Evolutionary conservation across 2,329 filamentous ascomycete genomes (phyloP).

Genomic region (Aureobasidium vineae): DNA sequence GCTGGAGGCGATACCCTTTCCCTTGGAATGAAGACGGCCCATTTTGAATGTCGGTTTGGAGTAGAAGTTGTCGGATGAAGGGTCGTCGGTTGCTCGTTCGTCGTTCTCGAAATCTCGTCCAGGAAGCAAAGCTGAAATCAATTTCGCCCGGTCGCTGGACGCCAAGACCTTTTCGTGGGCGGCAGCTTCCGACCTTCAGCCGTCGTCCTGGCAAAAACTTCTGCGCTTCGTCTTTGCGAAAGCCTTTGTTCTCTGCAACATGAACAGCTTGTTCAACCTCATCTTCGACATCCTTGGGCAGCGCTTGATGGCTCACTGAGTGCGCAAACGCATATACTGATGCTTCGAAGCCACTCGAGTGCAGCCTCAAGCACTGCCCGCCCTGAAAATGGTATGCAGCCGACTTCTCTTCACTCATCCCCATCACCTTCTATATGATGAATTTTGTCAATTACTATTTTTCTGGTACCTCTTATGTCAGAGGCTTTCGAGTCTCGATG

Average conservation of each 20-base stretch:
- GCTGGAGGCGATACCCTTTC: conserved; percentile 97
- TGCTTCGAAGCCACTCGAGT: neutral
- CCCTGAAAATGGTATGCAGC: conserved; percentile 14
- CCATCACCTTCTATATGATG: conserved; percentile 60
- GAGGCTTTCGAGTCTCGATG: conserved; percentile 63
- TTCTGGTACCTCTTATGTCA: conserved; percentile 99
- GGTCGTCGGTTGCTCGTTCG: conserved; percentile 28
- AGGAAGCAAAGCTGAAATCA: neutral
- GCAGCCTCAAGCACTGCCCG: neutral
- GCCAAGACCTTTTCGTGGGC: conserved; percentile 17
- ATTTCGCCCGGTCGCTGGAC: neutral
- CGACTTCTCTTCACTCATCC: conserved; percentile 30
- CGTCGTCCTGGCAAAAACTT: conserved; percentile 13
- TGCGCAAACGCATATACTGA: neutral
- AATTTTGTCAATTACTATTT: conserved; percentile 55
- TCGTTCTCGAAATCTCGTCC: conserved; percentile 13
- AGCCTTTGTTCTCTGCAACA: conserved; percentile 1
- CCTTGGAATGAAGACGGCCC: conserved; percentile 98
- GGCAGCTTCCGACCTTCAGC: conserved; percentile 8
- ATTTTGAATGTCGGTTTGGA: conserved; percentile 56
- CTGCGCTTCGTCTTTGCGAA: neutral
- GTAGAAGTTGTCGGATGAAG: conserved; percentile 24
- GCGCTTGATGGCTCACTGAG: neutral
- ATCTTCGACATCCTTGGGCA: neutral
- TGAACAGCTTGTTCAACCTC: neutral